Evolutionary conservation across 1,284 basidiomycete genomes (phyloP).

Genomic region (Leccinum fallax): DNA sequence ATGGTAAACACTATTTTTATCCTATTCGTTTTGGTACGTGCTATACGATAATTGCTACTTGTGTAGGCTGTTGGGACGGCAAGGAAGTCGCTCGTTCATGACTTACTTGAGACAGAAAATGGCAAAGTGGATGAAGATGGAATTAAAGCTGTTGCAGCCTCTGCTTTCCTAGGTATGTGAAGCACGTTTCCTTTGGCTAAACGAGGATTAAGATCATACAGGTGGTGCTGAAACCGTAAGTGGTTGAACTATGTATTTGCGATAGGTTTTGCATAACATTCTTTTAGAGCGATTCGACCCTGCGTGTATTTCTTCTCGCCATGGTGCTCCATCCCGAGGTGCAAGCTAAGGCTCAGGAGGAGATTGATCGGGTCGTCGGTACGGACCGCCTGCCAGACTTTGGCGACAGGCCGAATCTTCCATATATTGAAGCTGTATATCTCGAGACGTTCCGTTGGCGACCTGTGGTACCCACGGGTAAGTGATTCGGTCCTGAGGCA

Average conservation of each 20-base stretch:
- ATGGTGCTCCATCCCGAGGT: conserved; percentile 35
- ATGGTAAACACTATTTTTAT: conserved; percentile 29
- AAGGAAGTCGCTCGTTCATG: conserved; percentile 24
- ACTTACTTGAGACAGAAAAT: conserved; percentile 14
- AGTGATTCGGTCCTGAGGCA: conserved; percentile 1
- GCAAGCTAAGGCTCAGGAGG: conserved; percentile 29
- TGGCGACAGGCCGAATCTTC: conserved; percentile 25
- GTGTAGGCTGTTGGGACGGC: conserved; percentile 24
- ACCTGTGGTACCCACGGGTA: conserved; percentile 26
- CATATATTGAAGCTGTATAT: conserved; percentile 32
- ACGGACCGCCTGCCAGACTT: conserved; percentile 33
- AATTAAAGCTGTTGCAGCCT: conserved; percentile 30
- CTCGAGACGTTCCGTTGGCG: conserved; percentile 32
- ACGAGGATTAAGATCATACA: conserved; percentile 6
- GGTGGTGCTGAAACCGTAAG: conserved; percentile 35
- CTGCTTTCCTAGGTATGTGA: conserved; percentile 30
- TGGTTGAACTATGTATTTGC: background rate
- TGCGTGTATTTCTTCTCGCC: conserved; percentile 31
- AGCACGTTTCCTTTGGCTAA: background rate
- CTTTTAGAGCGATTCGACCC: conserved; percentile 17
- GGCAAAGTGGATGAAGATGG: conserved; percentile 8
- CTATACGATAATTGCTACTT: background rate
- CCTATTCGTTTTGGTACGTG: background rate
- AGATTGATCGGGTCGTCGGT: conserved; percentile 33
- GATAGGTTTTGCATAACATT: background rate